Percentiles rank a stretch among this genome's conserved stretches.
phyloP scores from a whole-genome alignment of 2,329 filamentous ascomycete genomes.

The Arthrobotrys pseudoclavata region DNA sequence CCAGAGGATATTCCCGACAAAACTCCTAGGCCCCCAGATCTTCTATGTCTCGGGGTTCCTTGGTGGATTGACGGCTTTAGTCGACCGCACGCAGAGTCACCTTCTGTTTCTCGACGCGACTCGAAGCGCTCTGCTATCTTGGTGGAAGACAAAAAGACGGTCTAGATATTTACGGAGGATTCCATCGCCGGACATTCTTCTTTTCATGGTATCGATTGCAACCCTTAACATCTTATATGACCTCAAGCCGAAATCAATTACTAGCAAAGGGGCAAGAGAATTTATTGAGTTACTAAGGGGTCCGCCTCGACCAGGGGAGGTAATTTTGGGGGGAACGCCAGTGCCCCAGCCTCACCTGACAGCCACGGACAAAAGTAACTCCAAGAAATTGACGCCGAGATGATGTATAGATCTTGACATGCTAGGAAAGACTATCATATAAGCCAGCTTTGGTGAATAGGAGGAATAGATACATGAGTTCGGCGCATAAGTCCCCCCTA shows the following conservation, averaged over 20 bases:
- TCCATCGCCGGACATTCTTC: constrained; percentile 27
- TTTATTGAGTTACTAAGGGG: constrained; percentile 30
- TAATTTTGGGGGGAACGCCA: background rate
- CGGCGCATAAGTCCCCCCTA: background rate
- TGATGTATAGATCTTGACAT: background rate
- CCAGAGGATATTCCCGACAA: constrained; percentile 35
- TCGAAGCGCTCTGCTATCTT: constrained; percentile 34
- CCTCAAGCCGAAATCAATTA: constrained; percentile 31
- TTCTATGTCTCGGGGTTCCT: constrained; percentile 48
- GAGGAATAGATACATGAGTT: background rate
- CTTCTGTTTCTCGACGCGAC: constrained; percentile 41
- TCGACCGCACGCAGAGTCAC: constrained; percentile 30
- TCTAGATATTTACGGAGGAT: constrained; percentile 16
- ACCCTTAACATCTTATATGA: constrained; percentile 47
- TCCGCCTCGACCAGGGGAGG: no score
- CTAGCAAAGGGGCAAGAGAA: constrained; percentile 43
- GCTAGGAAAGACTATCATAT: background rate
- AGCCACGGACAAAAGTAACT: no score
- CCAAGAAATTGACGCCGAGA: background rate
- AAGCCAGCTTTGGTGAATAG: background rate
- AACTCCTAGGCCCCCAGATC: constrained; percentile 14
- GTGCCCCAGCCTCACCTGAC: background rate
- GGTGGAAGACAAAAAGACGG: constrained; percentile 39
- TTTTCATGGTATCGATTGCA: constrained; percentile 43
- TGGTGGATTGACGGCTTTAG: constrained; percentile 41